Evolutionary conservation across 306 rosid genomes (phyloP), one percentile per base, ranked within the genome.

Genomic region (Quercus cerris): DNA sequence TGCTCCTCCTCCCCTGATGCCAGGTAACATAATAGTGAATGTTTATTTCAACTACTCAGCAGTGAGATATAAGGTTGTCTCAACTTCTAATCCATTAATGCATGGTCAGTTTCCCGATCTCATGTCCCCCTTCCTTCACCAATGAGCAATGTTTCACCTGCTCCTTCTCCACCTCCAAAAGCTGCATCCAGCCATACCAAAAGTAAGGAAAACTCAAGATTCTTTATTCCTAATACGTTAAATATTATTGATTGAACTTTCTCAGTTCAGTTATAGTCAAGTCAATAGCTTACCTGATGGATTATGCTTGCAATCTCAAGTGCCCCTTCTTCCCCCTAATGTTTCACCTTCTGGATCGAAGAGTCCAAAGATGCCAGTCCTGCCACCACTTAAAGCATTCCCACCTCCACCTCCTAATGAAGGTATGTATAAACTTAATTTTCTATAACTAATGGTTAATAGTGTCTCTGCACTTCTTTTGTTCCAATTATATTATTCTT

Each of bases 371-470:
- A 84, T 46, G 63, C 82, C 97, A 14, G 75, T 77, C n/a, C 73
- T 55, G 70, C 93, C 93, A 73, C 92, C 67, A 25, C 68, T 87
- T 66, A 90, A 81, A 61, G 89, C 90, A 22, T 80, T 95, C 71
- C 99, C 99, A 63, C 98, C 98, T 64, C 99, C 99, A 64, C 99
- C 99, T 84, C 99, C 98, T 19, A 93, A 91, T 91, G 90, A 84
- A 87, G 98, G 99, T 91, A 35, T 9, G 27, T n/a, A 84, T 23
- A 81, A 70, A 75, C 63, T 67, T 61, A 66, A 44, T 71, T 67
- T 77, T 79, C 27, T 51, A 76, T 41, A 30, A 72, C 54, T 80
- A 35, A 3, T 58, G 51, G 68, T 59, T 75, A 11, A 71, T 70
- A 67, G 72, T 62, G 11, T 27, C 57, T 77, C 46, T 51, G 54